Conservation (phyloP, 192 early-diverging fungal genomes). For the Coemansia sp. region DNA sequence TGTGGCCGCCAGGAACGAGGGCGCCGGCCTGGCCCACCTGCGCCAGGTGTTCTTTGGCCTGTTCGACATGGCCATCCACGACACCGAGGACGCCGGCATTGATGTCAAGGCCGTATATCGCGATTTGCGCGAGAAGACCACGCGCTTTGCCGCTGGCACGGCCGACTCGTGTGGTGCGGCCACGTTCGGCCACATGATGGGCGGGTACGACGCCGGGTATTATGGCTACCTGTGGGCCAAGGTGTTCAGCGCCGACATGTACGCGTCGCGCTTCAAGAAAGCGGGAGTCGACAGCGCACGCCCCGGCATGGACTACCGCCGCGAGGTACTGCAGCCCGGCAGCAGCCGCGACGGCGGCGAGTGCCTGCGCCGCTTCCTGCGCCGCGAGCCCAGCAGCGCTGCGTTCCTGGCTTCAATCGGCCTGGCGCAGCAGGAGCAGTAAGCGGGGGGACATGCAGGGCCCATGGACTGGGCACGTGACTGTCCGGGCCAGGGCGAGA, state of each 20-base stretch:
- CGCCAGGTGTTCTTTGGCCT: conserved; percentile 74
- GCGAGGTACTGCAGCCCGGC: conserved; percentile 68
- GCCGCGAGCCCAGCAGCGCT: conserved; percentile 60
- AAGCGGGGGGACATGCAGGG: neutral
- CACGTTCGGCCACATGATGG: conserved; percentile 68
- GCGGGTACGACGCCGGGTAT: conserved; percentile 74
- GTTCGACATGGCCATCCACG: conserved; percentile 73
- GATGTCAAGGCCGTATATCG: conserved; percentile 39
- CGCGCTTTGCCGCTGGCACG: conserved; percentile 32
- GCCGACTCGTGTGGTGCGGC: conserved; percentile 45
- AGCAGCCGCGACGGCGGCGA: conserved; percentile 68
- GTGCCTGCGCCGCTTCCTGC: conserved; percentile 31
- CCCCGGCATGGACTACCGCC: conserved; percentile 70
- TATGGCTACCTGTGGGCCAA: conserved; percentile 80
- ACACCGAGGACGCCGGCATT: conserved; percentile 29
- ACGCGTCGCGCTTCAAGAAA: conserved; percentile 61
- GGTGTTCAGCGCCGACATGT: conserved; percentile 84
- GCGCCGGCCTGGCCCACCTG: conserved; percentile 62
- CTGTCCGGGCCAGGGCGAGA: too few species aligned
- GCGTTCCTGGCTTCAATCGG: conserved; percentile 57
- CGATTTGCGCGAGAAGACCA: conserved; percentile 36
- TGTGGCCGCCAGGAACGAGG: conserved; percentile 65
- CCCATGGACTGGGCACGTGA: too few species aligned
- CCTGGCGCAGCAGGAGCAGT: conserved; percentile 14
- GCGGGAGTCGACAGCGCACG: conserved; percentile 54